Percentiles rank a stretch among this genome's conserved stretches.
Evolutionary conservation across 805 yeast genomes (phyloP).

Genomic region (Suhomyces emberorum): DNA sequence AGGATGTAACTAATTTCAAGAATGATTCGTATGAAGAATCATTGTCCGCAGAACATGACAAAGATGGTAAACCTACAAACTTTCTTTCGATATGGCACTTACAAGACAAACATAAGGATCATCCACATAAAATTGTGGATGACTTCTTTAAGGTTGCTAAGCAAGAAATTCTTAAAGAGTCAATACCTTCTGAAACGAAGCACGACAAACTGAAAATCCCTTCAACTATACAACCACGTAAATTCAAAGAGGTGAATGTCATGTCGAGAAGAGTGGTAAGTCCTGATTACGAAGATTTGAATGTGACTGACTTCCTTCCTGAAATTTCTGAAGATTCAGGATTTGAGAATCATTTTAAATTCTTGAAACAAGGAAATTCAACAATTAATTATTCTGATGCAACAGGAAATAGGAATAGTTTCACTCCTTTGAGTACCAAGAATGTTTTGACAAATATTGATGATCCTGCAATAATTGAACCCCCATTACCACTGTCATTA

Average conservation of each 20-base stretch:
- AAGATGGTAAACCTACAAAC: constrained; percentile 23
- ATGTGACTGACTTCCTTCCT: constrained; percentile 43
- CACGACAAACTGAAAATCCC: constrained; percentile 21
- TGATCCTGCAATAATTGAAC: constrained; percentile 14
- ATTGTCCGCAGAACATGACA: constrained; percentile 41
- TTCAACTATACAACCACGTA: constrained; percentile 23
- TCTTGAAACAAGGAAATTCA: constrained; percentile 20
- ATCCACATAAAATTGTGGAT: constrained; percentile 7
- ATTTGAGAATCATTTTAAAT: constrained; percentile 42
- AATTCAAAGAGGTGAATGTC: constrained; percentile 41
- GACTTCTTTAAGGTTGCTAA: constrained; percentile 9
- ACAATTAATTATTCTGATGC: constrained; percentile 13
- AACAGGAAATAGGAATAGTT: constrained; percentile 18
- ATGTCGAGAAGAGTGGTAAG: constrained; percentile 41
- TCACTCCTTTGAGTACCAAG: constrained; percentile 26
- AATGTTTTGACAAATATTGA: constrained; percentile 27
- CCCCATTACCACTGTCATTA: constrained; percentile 11
- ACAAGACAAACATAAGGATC: constrained; percentile 25
- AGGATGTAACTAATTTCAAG: constrained; percentile 32
- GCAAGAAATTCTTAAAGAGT: constrained; percentile 2
- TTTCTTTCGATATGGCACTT: constrained; percentile 44
- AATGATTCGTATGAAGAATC: constrained; percentile 35
- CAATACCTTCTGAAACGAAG: neutral
- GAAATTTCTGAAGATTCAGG: constrained; percentile 49
- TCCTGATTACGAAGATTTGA: constrained; percentile 40